Percentiles rank a stretch among this genome's conserved stretches.
Evolutionary conservation across 2,329 filamentous ascomycete species (phyloP).

Genomic region (Zymoseptoria passerinii): DNA sequence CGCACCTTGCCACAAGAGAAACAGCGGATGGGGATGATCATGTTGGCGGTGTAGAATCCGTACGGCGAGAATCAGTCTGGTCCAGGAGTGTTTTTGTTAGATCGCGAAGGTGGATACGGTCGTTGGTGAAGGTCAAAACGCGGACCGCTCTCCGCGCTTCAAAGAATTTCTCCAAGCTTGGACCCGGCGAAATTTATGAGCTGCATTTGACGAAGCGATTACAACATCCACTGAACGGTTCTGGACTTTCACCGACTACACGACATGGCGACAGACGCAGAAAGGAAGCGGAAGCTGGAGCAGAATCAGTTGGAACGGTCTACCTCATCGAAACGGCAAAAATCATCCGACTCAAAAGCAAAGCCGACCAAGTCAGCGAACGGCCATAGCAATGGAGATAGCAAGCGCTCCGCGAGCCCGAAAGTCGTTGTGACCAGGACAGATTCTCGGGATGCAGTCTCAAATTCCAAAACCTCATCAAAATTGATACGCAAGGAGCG

Average conservation of each 20-base stretch:
- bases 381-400: slow-evolving; percentile 1
- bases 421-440: slow-evolving; percentile 4
- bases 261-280: slow-evolving; percentile 13
- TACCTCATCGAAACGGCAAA: slow-evolving; percentile 15
- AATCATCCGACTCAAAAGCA: slow-evolving; percentile 9
- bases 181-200: neutral
- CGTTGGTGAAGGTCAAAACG: neutral
- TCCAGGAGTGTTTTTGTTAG: neutral
- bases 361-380: slow-evolving; percentile 8
- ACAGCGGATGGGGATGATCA: slow-evolving; percentile 98
- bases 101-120: neutral
- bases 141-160: neutral
- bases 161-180: neutral
- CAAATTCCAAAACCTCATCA: neutral
- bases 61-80: neutral
- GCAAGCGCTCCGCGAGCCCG: slow-evolving; percentile 1
- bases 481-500: neutral
- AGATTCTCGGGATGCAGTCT: neutral
- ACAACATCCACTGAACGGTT: neutral
- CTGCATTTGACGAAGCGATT: neutral
- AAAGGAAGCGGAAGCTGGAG: slow-evolving; percentile 18
- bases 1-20: slow-evolving; percentile 97
- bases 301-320: slow-evolving; percentile 10
- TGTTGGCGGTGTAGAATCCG: slow-evolving; percentile 40
- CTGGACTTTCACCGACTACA: neutral